These are phyloP conservation scores for Fusarium anguioides DNA, from an alignment of 2,329 filamentous ascomycete genomes.

Conservation along the genomic window DNA sequence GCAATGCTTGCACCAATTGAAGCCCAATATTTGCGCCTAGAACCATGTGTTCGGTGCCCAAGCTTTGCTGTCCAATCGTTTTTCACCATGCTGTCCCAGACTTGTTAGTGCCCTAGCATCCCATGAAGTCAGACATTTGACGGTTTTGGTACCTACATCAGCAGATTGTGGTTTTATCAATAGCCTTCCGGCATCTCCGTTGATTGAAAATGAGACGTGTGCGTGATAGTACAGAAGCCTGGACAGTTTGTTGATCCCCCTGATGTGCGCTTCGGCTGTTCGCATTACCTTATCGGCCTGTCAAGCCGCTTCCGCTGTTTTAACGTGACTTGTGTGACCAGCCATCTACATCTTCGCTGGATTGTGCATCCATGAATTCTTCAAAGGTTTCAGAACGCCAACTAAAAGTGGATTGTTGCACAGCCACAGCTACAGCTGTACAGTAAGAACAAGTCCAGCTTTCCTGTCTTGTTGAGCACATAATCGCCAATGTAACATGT, in stretches of 20 bases:
- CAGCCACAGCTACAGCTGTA: background rate
- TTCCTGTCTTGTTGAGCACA: constrained; percentile 11
- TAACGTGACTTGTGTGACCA: constrained; percentile 37
- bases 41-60: constrained; percentile 45
- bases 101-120: constrained; percentile 26
- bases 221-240: background rate
- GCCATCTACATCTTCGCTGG: constrained; percentile 26
- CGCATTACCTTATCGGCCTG: constrained; percentile 34
- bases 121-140: constrained; percentile 25
- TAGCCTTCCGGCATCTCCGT: constrained; percentile 20
- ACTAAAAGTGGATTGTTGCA: constrained; percentile 11
- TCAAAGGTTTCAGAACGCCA: constrained; percentile 13
- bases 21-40: constrained; percentile 48
- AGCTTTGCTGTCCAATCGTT: constrained; percentile 43
- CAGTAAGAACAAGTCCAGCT: constrained; percentile 4
- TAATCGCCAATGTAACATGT: constrained; percentile 3
- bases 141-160: constrained; percentile 24
- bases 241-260: constrained; percentile 14
- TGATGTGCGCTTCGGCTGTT: constrained; percentile 23
- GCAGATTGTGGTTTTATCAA: constrained; percentile 6
- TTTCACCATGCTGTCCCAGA: constrained; percentile 5
- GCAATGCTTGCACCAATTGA: constrained; percentile 53
- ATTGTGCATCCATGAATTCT: constrained; percentile 18
- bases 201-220: constrained; percentile 1
- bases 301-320: constrained; percentile 30